A percentile compares a stretch with the other conserved stretches of the same genome.
Evolutionary conservation across 768 basidiomycete genomes (phyloP).

Genomic region (Infundibulicybe gibba): DNA sequence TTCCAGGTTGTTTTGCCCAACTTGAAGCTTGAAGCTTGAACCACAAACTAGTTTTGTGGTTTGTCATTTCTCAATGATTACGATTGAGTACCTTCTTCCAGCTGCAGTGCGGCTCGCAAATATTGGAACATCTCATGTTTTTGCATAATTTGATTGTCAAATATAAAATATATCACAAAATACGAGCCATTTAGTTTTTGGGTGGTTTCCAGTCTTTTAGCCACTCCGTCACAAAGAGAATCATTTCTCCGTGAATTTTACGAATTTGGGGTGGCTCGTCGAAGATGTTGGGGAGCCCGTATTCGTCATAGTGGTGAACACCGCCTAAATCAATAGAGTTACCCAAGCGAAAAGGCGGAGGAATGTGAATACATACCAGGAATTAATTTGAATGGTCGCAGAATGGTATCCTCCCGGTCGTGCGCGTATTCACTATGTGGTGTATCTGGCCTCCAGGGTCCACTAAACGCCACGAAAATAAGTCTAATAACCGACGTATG

Average conservation of each 20-base stretch:
- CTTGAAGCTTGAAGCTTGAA: too few species aligned
- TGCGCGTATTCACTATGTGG: slow-evolving; percentile 75
- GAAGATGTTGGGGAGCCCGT: slow-evolving; percentile 57
- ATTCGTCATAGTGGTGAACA: slow-evolving; percentile 77
- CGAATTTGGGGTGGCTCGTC: slow-evolving; percentile 77
- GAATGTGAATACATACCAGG: slow-evolving; percentile 48
- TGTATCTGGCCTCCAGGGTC: slow-evolving; percentile 92
- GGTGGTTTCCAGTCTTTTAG: slow-evolving; percentile 42
- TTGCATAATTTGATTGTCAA: too few species aligned
- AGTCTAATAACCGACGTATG: neutral
- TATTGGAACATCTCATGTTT: too few species aligned
- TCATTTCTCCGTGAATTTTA: slow-evolving; percentile 77
- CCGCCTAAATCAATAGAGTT: slow-evolving; percentile 37
- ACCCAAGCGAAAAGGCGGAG: neutral
- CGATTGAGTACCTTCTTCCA: too few species aligned
- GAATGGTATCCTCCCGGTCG: slow-evolving; percentile 64
- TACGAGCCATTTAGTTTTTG: slow-evolving; percentile 6
- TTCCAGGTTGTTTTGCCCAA: too few species aligned
- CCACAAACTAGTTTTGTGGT: too few species aligned
- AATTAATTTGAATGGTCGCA: slow-evolving; percentile 84
- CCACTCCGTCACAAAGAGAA: slow-evolving; percentile 80
- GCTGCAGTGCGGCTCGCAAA: too few species aligned
- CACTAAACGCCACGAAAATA: slow-evolving; percentile 34
- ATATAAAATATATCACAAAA: too few species aligned
- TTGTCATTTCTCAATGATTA: too few species aligned